Percentiles rank a stretch among this genome's conserved stretches.
phyloP scores from a whole-genome alignment of 2,329 filamentous ascomycete species.

The Alternaria gaisen region DNA sequence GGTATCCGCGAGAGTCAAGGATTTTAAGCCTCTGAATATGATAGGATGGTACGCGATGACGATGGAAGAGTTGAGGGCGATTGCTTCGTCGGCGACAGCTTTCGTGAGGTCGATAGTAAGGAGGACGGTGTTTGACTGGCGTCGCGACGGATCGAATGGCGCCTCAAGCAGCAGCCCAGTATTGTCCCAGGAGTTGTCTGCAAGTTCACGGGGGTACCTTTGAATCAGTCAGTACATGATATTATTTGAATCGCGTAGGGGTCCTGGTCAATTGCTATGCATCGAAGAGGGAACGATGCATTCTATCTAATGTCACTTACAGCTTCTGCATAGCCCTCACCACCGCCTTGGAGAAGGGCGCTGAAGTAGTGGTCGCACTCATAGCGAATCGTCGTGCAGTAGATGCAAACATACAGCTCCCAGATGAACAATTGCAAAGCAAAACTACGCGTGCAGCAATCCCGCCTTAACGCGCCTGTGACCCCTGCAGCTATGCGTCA shows the following conservation, averaged over 20 bases:
- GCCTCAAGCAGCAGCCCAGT: conserved; percentile 83
- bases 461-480: conserved; percentile 6
- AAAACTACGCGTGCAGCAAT: conserved; percentile 11
- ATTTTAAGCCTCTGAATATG: conserved; percentile 93
- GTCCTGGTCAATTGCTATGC: neutral
- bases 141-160: conserved; percentile 65
- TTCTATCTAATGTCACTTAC: conserved; percentile 59
- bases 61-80: conserved; percentile 76
- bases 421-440: neutral
- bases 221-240: conserved; percentile 10
- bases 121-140: conserved; percentile 73
- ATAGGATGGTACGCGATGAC: conserved; percentile 96
- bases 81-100: conserved; percentile 88
- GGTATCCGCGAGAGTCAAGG: conserved; percentile 81
- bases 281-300: neutral
- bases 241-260: neutral
- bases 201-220: conserved; percentile 88
- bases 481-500: conserved; percentile 30
- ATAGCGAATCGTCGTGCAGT: conserved; percentile 52
- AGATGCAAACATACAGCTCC: conserved; percentile 44
- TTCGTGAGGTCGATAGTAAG: conserved; percentile 91
- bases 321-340: conserved; percentile 81
- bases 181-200: conserved; percentile 93
- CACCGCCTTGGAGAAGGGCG: conserved; percentile 73
- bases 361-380: conserved; percentile 54